Base-by-base conservation (phyloP, 2,329 filamentous ascomycete species). In the Fusarium sp. region DNA sequence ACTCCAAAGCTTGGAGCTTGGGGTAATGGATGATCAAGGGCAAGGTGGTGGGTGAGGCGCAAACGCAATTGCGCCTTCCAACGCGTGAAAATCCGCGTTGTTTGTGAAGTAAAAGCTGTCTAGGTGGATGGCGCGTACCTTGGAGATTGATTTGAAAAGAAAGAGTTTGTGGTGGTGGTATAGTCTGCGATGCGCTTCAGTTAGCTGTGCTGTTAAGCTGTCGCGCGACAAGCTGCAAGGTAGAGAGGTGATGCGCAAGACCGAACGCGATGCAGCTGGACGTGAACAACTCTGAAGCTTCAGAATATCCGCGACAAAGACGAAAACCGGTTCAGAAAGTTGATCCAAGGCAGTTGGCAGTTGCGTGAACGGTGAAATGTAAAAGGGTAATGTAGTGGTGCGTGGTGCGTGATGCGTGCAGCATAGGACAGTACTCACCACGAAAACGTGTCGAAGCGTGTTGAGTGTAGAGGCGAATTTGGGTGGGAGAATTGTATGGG, bases 401-500 rank as follows among this genome's bases (percentile, higher is more conserved):
- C 77, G 31, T 56, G 50, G 59, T 48, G 63, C 26, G 33, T 65
- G 58, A 52, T 62, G 60, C 55, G 63, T 51, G 50, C 51, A 38
- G 62, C 24, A 63, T 28, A 67, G 58, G 42, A 68, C 22, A 74
- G 86, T 87, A 89, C 87, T 88, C 82, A 89, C 87, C 80, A 78
- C 71, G 36, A 72, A 76, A 66, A 73, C 61, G 76, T 76, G 75
- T 76, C 78, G 78, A 80, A 24, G 80, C 78, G 80, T 81, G 77
- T 81, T 70, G 63, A 68, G 63, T 80, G 78, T 78, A 81, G 83
- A 79, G 78, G 71, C 69, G 72, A 79, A 79, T 83, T 86, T 85
- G 78, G 81, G 80, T 85, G 84, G 81, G 82, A 84, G 81, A 82
- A 85, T 87, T 88, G 86, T 88, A 87, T 88, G 86, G 84, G 85